Conservation (phyloP, 2,329 filamentous ascomycete species). For the Penicillium concentricum region DNA sequence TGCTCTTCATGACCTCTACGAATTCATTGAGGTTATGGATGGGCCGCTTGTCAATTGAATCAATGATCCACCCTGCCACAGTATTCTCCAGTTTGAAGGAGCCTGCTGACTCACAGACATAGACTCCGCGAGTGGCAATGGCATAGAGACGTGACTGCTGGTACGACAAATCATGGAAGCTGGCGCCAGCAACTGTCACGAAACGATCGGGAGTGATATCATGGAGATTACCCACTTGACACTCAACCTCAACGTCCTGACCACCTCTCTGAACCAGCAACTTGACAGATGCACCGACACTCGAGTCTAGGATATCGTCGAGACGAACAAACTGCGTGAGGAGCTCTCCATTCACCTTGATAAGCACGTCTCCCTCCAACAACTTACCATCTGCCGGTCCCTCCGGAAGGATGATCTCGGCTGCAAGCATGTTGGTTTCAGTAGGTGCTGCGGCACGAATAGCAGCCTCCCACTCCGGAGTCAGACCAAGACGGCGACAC, state of each 20-base stretch:
- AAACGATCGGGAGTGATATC: slow-evolving; percentile 94
- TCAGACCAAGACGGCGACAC: slow-evolving; percentile 83
- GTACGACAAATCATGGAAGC: slow-evolving; percentile 95
- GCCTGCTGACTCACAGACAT: slow-evolving; percentile 89
- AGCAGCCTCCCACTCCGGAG: slow-evolving; percentile 79
- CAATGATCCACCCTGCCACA: slow-evolving; percentile 89
- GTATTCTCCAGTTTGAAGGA: slow-evolving; percentile 93
- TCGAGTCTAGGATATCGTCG: slow-evolving; percentile 88
- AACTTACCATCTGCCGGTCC: slow-evolving; percentile 85
- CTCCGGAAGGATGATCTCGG: slow-evolving; percentile 88
- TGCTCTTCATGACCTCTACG: slow-evolving; percentile 82
- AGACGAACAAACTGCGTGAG: slow-evolving; percentile 90
- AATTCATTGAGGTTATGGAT: slow-evolving; percentile 86
- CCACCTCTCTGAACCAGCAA: slow-evolving; percentile 86
- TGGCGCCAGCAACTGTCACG: slow-evolving; percentile 87
- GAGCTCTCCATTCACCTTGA: slow-evolving; percentile 91
- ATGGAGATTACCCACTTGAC: slow-evolving; percentile 86
- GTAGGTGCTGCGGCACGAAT: slow-evolving; percentile 81
- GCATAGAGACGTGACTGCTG: slow-evolving; percentile 96
- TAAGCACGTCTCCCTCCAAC: slow-evolving; percentile 88
- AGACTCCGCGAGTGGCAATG: slow-evolving; percentile 87
- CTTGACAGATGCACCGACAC: slow-evolving; percentile 73
- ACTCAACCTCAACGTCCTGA: slow-evolving; percentile 78
- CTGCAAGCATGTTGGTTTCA: slow-evolving; percentile 95
- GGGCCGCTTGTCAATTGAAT: slow-evolving; percentile 87